Evolutionary conservation across 164 flowering plant species (phyloP), one percentile per base, ranked within the genome.

Genomic region (Cinnamomum chago): DNA sequence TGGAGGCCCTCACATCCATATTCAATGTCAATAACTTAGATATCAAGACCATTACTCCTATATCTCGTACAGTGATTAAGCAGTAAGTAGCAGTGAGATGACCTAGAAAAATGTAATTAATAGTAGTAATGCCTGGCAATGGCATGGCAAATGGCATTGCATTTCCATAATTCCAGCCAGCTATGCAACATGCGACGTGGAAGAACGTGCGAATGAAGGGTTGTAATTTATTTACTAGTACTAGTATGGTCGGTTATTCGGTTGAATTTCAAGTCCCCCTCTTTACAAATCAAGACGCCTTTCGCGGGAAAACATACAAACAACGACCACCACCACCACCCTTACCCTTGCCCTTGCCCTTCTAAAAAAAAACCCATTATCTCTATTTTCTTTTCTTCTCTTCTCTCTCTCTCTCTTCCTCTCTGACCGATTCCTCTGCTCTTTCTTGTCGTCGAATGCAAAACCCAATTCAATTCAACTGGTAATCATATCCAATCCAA

Each of bases 361-460:
- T 35, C 40, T 5, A 35, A 35, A 5, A 33, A 33, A 55, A 18
- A 13, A 17, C 5, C 58, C 20, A 55, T 10, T 35, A 17, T 14
- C 60, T 17, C 60, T 55, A n/a, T 55, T 5, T 14, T 24, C n/a
- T 7, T 40, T 11, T 9, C 58, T 13, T 70, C 27, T 25, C 27
- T 25, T 25, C 27, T 25, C 27, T 25, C 25, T 25, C 27, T 47
- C 28, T 12, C n/a, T 18, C 50, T 30, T 52, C 24, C 22, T 68
- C 50, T 68, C 70, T 47, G 24, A 68, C 70, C 67, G 67, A 64
- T 64, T 64, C 67, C 33, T 64, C 33, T n/a, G 15, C 67, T 64
- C 13, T 28, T n/a, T n/a, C 22, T 58, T 58, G n/a, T n/a, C 18
- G 12, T 28, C 47, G 9, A 35, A 5, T 55, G 60, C n/a, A 55